Conservation (phyloP, 2,329 filamentous ascomycete species). For the Phialophora expanda region DNA sequence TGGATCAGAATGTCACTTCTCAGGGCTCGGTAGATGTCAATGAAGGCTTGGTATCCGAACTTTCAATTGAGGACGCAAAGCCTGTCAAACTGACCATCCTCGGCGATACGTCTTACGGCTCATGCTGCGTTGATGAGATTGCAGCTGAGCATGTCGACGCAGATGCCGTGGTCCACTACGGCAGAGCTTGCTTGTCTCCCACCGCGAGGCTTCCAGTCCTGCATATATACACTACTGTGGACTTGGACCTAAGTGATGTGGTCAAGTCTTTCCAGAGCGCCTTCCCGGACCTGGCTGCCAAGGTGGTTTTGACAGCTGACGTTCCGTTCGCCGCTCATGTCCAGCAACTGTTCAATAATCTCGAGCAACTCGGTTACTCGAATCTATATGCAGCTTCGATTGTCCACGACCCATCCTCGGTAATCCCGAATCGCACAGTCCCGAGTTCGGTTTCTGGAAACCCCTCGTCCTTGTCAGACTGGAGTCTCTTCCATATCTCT, state of each 20-base stretch:
- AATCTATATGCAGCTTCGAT: constrained; percentile 73
- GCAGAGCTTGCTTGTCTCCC: constrained; percentile 87
- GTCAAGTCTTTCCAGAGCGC: constrained; percentile 68
- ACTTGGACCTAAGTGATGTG: constrained; percentile 67
- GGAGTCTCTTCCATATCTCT: constrained; percentile 84
- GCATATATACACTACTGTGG: constrained; percentile 82
- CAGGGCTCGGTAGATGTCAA: not conserved
- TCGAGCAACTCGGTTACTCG: constrained; percentile 70
- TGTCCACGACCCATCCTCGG: constrained; percentile 75
- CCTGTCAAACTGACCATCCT: constrained; percentile 73
- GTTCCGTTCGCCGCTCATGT: constrained; percentile 84
- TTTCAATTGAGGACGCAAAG: constrained; percentile 30
- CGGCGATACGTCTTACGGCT: constrained; percentile 94
- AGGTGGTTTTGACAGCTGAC: constrained; percentile 83
- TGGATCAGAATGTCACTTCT: constrained; percentile 1
- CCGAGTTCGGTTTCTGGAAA: constrained; percentile 56
- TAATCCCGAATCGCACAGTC: constrained; percentile 82
- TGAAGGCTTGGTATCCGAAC: constrained; percentile 18
- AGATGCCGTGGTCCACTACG: constrained; percentile 92
- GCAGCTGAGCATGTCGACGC: constrained; percentile 92
- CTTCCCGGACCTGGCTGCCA: constrained; percentile 68
- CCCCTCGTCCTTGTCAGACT: constrained; percentile 62
- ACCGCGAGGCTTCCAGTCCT: constrained; percentile 85
- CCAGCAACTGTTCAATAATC: constrained; percentile 57
- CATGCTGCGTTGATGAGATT: constrained; percentile 96